Base-by-base conservation (phyloP, 257 asterid species). In the Nicotiana undulata region DNA sequence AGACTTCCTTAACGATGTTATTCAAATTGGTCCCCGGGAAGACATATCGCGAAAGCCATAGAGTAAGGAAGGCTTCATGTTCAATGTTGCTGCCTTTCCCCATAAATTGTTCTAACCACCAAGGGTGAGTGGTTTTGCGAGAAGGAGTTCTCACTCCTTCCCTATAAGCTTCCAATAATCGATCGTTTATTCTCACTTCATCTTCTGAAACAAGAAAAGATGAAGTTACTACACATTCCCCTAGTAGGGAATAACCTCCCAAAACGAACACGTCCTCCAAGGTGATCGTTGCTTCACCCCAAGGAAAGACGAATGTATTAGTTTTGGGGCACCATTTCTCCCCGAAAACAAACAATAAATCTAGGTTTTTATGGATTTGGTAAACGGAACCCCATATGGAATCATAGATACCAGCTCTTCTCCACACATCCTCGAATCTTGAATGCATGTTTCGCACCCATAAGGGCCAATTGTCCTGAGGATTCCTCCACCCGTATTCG, bases 1-100 rank as follows among this genome's bases (percentile, higher is more conserved):
- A 0, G 5, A 81, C 59, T 0, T 4, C 28, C 34, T 1, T 56
- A 1, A 32, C 53, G 6, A 85, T 49, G 11, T 34, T 2, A 0
- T 6, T 4, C 15, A 51, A 0, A 10, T 5, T 1, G 18, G 34
- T 2, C 3, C 63, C 16, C 0, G 85, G 88, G 32, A 85, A 83
- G 3, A 81, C 87, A 20, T 78, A 87, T 49, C 79, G 79, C 9
- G 86, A 87, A 46, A 87, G 88, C 87, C 88, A 85, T 16, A 49
- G 83, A 1, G 81, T 81, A 3, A 85, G 84, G 67, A 87, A 85
- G 0, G 86, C 90, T 31, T 83, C 86, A 20, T 87, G 87, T 75
- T 87, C 85, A 12, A 83, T 51, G 9, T 85, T 83, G 9, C 82
- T 37, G 2, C 59, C 77, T 1, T 3, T n/a, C 18, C 55, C 55